Percentiles rank a stretch among this genome's conserved stretches.
These are phyloP conservation scores for Neurospora tetraspora DNA, from an alignment of 495 filamentous ascomycete species.

Conservation along the genomic window DNA sequence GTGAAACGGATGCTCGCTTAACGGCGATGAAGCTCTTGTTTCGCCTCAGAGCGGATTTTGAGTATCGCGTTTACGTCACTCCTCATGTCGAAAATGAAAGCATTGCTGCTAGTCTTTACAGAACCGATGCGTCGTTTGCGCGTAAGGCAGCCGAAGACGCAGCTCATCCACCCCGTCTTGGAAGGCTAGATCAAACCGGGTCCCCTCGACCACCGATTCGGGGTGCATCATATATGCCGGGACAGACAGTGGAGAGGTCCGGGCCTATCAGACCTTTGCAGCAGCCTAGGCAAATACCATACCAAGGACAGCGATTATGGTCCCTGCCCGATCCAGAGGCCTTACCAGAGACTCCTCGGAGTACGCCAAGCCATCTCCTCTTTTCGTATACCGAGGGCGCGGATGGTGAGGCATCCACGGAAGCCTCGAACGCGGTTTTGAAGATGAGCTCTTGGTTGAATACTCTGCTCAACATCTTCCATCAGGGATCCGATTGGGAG, in stretches of 20 bases:
- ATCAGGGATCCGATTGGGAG: slow-evolving; percentile 81
- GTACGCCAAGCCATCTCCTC: slow-evolving; percentile 35
- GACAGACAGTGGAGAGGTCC: slow-evolving; percentile 27
- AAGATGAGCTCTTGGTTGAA: slow-evolving; percentile 70
- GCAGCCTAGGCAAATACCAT: slow-evolving; percentile 22
- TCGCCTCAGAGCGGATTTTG: slow-evolving; percentile 70
- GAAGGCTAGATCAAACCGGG: slow-evolving; percentile 24
- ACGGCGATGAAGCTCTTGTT: slow-evolving; percentile 78
- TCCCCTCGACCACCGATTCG: slow-evolving; percentile 27
- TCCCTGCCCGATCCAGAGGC: slow-evolving; percentile 41
- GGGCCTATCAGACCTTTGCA: slow-evolving; percentile 24
- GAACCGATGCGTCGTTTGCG: slow-evolving; percentile 47
- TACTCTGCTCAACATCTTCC: slow-evolving; percentile 58
- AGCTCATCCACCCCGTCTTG: slow-evolving; percentile 26
- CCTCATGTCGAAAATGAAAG: slow-evolving; percentile 55
- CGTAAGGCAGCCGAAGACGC: slow-evolving; percentile 42
- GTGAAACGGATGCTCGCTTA: slow-evolving; percentile 59
- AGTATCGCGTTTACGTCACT: slow-evolving; percentile 58
- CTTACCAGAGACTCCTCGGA: slow-evolving; percentile 34
- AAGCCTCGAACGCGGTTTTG: slow-evolving; percentile 31
- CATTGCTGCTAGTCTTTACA: slow-evolving; percentile 59
- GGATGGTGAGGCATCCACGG: slow-evolving; percentile 2
- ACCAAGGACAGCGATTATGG: slow-evolving; percentile 39
- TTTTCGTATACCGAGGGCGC: slow-evolving; percentile 13
- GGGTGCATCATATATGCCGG: slow-evolving; percentile 38